phyloP scores from a whole-genome alignment of 805 yeast genomes.

The Candida khao-thaluensis region DNA sequence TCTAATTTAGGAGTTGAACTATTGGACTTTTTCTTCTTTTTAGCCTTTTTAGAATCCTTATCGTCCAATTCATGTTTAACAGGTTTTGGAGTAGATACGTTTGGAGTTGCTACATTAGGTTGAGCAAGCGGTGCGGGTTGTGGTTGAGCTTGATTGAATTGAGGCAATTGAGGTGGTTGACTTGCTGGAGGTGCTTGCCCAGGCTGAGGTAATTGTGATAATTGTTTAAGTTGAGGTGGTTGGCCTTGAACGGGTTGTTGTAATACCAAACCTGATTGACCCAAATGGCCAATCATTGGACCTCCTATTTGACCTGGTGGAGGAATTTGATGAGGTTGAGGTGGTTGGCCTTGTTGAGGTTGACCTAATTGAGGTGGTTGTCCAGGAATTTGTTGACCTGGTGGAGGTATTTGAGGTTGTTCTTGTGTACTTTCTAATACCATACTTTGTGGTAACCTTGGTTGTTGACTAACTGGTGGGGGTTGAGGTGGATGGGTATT shows the following conservation, averaged over 20 bases:
- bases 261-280: conserved; percentile 6
- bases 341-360: conserved; percentile 3
- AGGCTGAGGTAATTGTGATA: conserved; percentile 16
- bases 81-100: conserved; percentile 8
- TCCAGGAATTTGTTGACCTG: conserved; percentile 12
- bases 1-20: conserved; percentile 18
- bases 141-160: conserved; percentile 2
- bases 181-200: background rate
- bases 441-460: conserved; percentile 61
- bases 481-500: conserved; percentile 63
- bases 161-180: conserved; percentile 12
- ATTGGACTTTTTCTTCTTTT: conserved; percentile 22
- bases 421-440: conserved; percentile 48
- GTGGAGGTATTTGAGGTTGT: conserved; percentile 20
- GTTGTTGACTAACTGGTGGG: conserved; percentile 65
- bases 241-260: conserved; percentile 8
- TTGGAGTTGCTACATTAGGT: conserved; percentile 11
- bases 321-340: conserved; percentile 6
- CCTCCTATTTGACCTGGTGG: conserved; percentile 8
- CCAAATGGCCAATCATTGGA: conserved; percentile 7
- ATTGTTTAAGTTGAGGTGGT: conserved; percentile 6
- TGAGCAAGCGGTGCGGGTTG: conserved; percentile 9
- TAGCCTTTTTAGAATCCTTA: conserved; percentile 20
- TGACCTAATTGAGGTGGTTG: conserved; percentile 11
- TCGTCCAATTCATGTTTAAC: conserved; percentile 42